These are phyloP conservation scores for Kodamaea derodonti DNA, from an alignment of 1,139 yeast genomes.

Conservation along the genomic window DNA sequence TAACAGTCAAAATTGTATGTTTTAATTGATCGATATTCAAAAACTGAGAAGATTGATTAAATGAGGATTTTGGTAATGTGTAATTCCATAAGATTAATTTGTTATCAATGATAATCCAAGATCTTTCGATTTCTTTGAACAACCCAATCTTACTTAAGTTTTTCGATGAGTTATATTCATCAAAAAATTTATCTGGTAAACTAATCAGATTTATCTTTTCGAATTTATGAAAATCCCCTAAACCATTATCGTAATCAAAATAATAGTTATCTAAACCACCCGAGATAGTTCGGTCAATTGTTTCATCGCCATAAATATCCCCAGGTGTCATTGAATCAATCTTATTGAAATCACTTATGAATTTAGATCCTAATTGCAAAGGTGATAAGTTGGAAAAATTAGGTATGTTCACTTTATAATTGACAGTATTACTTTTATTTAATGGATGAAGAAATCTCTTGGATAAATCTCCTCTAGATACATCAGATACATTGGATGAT, in stretches of 20 bases:
- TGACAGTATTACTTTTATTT: conserved; percentile 39
- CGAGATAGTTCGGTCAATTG: conserved; percentile 33
- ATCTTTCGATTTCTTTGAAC: conserved; percentile 74
- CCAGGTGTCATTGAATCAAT: conserved; percentile 46
- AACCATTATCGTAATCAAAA: conserved; percentile 38
- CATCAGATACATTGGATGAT: conserved; percentile 15
- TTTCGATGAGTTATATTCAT: conserved; percentile 68
- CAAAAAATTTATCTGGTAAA: conserved; percentile 81
- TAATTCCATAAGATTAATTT: conserved; percentile 83
- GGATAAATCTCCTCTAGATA: conserved; percentile 27
- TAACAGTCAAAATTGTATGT: conserved; percentile 73
- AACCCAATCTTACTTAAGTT: conserved; percentile 77
- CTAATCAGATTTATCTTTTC: conserved; percentile 64
- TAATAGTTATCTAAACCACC: conserved; percentile 42
- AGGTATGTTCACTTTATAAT: conserved; percentile 43
- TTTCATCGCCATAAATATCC: conserved; percentile 40
- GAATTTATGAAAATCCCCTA: conserved; percentile 67
- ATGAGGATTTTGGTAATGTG: conserved; percentile 50
- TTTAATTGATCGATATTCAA: conserved; percentile 79
- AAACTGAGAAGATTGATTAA: conserved; percentile 56
- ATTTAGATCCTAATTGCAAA: conserved; percentile 40
- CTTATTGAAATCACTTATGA: conserved; percentile 41
- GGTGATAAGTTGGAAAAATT: conserved; percentile 44
- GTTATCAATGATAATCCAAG: conserved; percentile 87
- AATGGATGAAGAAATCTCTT: conserved; percentile 37